phyloP scores from a whole-genome alignment of 805 yeast genomes.

The Candida endomychidarum region DNA sequence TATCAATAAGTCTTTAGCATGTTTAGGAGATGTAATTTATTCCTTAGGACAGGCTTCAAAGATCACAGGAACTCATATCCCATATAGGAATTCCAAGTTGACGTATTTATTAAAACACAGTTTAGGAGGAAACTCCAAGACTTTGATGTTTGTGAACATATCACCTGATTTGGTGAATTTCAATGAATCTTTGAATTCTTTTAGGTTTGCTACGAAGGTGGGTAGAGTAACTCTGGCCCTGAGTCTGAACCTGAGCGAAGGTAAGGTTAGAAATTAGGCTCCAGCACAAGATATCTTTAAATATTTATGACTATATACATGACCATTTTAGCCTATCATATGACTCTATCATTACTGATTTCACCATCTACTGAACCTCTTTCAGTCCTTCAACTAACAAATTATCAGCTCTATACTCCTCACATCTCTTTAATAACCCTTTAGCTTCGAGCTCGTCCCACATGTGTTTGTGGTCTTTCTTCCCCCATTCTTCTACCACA shows the following conservation, averaged over 20 bases:
- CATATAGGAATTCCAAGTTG: slow-evolving; percentile 69
- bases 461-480: slow-evolving; percentile 20
- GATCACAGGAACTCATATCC: slow-evolving; percentile 50
- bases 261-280: background rate
- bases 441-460: slow-evolving; percentile 29
- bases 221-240: slow-evolving; percentile 56
- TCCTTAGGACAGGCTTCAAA: slow-evolving; percentile 47
- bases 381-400: slow-evolving; percentile 21
- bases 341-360: too few species aligned
- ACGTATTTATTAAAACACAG: slow-evolving; percentile 85
- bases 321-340: too few species aligned
- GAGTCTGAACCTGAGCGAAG: too few species aligned
- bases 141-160: slow-evolving; percentile 89
- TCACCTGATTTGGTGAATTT: slow-evolving; percentile 65
- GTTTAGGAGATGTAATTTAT: slow-evolving; percentile 85
- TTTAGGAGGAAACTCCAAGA: slow-evolving; percentile 80
- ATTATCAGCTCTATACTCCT: slow-evolving; percentile 32
- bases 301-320: background rate
- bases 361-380: background rate
- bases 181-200: slow-evolving; percentile 78
- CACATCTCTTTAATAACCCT: slow-evolving; percentile 27
- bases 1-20: slow-evolving; percentile 83
- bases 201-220: slow-evolving; percentile 86
- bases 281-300: background rate
- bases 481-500: slow-evolving; percentile 36